Percentiles rank a stretch among this genome's conserved stretches.
Evolutionary conservation across 140 eudicot species (phyloP).

Genomic region (Senecio squalidus): DNA sequence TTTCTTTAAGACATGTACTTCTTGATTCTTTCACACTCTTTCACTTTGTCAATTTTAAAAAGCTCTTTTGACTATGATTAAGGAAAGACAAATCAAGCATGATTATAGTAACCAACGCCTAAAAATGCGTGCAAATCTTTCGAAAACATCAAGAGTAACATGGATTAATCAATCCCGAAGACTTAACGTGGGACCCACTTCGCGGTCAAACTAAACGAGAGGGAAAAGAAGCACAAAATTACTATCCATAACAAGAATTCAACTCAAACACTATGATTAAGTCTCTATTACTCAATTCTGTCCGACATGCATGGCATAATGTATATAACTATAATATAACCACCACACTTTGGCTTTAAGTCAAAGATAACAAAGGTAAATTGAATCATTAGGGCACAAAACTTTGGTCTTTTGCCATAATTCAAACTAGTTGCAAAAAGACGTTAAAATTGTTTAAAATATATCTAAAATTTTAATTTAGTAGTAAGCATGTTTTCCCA

Average conservation of each 20-base stretch:
- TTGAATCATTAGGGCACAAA: slow-evolving; percentile 38
- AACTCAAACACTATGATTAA: slow-evolving; percentile 33
- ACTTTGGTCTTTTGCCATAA: slow-evolving; percentile 27
- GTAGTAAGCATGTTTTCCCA: slow-evolving; percentile 31
- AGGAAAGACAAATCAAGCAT: slow-evolving; percentile 32
- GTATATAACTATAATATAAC: slow-evolving; percentile 25
- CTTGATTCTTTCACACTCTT: slow-evolving; percentile 19
- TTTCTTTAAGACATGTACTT: slow-evolving; percentile 18
- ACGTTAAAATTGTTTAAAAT: slow-evolving; percentile 17
- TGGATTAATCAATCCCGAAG: slow-evolving; percentile 30
- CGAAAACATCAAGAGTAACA: slow-evolving; percentile 31
- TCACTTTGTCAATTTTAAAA: slow-evolving; percentile 9
- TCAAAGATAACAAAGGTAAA: slow-evolving; percentile 47
- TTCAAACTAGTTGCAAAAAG: slow-evolving; percentile 35
- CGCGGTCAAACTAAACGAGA: slow-evolving; percentile 13
- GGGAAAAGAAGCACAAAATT: slow-evolving; percentile 12
- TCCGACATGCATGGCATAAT: slow-evolving; percentile 44
- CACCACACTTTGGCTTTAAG: slow-evolving; percentile 55
- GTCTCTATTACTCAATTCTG: slow-evolving; percentile 44
- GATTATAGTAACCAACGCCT: slow-evolving; percentile 31
- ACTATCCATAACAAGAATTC: slow-evolving; percentile 20
- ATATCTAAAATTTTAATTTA: slow-evolving; percentile 13
- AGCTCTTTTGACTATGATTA: slow-evolving; percentile 18
- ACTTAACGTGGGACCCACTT: slow-evolving; percentile 24
- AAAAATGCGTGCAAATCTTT: slow-evolving; percentile 32